Evolutionary conservation across 345 rosid genomes (phyloP).

Genomic region (Moringa oleifera): DNA sequence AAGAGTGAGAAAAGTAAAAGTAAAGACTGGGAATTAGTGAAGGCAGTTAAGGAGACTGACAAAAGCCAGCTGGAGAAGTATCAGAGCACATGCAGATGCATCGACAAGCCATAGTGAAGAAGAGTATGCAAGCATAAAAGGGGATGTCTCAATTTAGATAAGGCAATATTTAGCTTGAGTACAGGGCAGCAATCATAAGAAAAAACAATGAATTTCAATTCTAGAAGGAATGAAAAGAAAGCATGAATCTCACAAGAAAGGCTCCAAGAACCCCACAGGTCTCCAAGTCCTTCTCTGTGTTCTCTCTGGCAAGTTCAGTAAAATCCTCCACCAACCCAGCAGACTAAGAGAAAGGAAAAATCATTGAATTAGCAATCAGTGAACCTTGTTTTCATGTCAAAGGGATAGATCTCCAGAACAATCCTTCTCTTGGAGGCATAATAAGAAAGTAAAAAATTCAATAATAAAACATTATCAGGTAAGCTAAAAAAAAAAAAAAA

Average conservation of each 20-base stretch:
- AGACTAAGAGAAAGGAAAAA: constrained; percentile 33
- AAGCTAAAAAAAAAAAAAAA: too few relatives aligned
- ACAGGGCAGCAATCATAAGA: too few relatives aligned
- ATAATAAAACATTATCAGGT: not conserved
- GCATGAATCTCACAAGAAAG: constrained; percentile 51
- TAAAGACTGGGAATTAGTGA: too few relatives aligned
- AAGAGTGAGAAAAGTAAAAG: too few relatives aligned
- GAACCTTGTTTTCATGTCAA: not conserved
- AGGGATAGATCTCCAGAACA: not conserved
- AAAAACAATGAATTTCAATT: not conserved
- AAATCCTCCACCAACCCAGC: constrained; percentile 74
- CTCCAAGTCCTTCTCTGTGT: constrained; percentile 83
- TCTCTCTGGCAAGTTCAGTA: constrained; percentile 76
- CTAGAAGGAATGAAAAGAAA: not conserved
- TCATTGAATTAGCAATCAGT: not conserved
- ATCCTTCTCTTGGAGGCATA: not conserved
- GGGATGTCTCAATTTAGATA: too few relatives aligned
- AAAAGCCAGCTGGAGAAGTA: too few relatives aligned
- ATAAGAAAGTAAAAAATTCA: not conserved
- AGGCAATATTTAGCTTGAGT: too few relatives aligned
- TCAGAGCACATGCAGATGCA: too few relatives aligned
- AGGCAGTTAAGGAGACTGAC: too few relatives aligned
- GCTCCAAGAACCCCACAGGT: constrained; percentile 91
- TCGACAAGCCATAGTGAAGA: too few relatives aligned
- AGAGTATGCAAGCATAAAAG: too few relatives aligned